phyloP scores from a whole-genome alignment of 106 monocot genomes.

The Xerophyta viscosa region DNA sequence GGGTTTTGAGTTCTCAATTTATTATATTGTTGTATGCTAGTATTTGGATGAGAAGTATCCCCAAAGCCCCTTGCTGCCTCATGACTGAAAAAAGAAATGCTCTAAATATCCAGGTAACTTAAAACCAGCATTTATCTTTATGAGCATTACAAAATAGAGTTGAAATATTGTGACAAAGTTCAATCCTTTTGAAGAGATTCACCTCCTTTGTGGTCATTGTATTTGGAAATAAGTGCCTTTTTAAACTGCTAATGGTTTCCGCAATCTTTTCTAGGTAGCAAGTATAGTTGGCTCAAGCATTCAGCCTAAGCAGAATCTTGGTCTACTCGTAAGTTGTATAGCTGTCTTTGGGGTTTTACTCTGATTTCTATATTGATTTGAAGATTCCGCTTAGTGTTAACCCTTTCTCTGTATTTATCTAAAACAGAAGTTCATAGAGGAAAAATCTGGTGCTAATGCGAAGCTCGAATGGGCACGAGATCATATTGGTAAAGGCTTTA shows the following conservation, averaged over 20 bases:
- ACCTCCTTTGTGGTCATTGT: too few species aligned
- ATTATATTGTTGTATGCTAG: not conserved
- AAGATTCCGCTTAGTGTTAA: too few species aligned
- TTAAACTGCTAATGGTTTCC: too few species aligned
- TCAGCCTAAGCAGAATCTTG: constrained; percentile 28
- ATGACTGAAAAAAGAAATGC: not conserved
- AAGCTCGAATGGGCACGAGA: constrained; percentile 16
- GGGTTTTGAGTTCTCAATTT: not conserved
- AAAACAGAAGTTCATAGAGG: not conserved
- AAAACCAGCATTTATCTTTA: not conserved
- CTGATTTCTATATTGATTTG: too few species aligned
- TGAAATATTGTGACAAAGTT: too few species aligned
- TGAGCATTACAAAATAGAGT: too few species aligned
- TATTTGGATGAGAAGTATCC: not conserved
- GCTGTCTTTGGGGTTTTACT: too few species aligned
- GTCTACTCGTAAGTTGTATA: constrained; percentile 1
- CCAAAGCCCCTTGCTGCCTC: not conserved
- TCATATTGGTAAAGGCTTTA: constrained; percentile 18
- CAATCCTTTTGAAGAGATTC: too few species aligned
- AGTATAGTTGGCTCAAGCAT: constrained; percentile 22
- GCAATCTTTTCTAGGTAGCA: constrained; percentile 11
- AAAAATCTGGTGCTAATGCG: not conserved
- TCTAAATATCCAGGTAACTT: not conserved
- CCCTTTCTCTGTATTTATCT: not conserved
- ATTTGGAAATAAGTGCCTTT: too few species aligned